These are phyloP conservation scores for Pichia cephalocereana DNA, from an alignment of 805 yeast genomes.

Conservation along the genomic window DNA sequence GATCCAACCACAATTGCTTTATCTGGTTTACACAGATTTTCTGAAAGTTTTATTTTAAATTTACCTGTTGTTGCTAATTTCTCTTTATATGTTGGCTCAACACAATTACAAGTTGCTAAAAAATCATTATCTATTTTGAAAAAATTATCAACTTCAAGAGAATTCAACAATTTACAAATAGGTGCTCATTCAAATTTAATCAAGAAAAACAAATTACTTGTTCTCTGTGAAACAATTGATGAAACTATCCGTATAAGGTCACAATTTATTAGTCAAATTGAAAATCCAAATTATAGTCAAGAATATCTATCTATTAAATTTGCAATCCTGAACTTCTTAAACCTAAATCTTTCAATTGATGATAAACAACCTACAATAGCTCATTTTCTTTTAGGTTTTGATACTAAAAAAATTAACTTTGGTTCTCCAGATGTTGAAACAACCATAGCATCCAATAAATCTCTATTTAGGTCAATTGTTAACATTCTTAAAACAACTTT, in stretches of 20 bases:
- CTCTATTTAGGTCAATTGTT: conserved; percentile 49
- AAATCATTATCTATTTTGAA: conserved; percentile 45
- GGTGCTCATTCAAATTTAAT: conserved; percentile 8
- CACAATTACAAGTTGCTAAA: conserved; percentile 40
- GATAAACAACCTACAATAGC: conserved; percentile 39
- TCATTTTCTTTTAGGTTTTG: conserved; percentile 75
- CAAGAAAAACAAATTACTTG: conserved; percentile 53
- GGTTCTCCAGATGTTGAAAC: conserved; percentile 33
- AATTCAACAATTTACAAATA: conserved; percentile 28
- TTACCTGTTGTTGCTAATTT: conserved; percentile 66
- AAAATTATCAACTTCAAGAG: conserved; percentile 34
- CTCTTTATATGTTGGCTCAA: conserved; percentile 63
- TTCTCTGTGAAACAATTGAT: conserved; percentile 64
- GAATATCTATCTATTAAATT: conserved; percentile 42
- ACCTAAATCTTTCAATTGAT: conserved; percentile 33
- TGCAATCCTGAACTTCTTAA: conserved; percentile 50
- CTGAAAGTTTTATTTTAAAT: conserved; percentile 62
- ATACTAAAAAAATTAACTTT: conserved; percentile 38
- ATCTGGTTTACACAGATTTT: conserved; percentile 55
- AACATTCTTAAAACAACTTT: conserved; percentile 40
- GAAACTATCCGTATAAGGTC: conserved; percentile 69
- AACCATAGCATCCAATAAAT: conserved; percentile 42
- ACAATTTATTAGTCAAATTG: conserved; percentile 63
- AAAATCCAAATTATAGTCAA: conserved; percentile 31
- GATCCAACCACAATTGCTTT: conserved; percentile 28